These are phyloP conservation scores for Eutypella sp. DNA, from an alignment of 2,329 filamentous ascomycete genomes.

Conservation along the genomic window DNA sequence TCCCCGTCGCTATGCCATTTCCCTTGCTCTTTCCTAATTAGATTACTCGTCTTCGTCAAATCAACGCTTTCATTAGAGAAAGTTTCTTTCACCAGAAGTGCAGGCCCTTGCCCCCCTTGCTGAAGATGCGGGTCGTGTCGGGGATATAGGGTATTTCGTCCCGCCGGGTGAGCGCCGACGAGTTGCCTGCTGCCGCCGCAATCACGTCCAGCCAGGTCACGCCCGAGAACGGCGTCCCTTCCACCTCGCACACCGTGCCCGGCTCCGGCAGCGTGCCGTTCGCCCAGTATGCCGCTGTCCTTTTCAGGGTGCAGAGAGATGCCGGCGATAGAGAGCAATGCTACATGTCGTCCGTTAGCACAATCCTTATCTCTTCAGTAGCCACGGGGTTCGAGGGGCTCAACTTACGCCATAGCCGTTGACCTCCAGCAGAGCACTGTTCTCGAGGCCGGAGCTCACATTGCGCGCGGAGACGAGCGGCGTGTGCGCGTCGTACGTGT, in stretches of 20 bases:
- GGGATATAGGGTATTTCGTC: not conserved
- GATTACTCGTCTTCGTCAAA: too few relatives aligned
- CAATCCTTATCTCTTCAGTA: not conserved
- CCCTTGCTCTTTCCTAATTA: too few relatives aligned
- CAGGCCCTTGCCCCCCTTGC: not conserved
- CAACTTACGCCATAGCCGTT: conserved; percentile 17
- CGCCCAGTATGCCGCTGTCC: conserved; percentile 26
- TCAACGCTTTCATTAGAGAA: not conserved
- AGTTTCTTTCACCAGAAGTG: not conserved
- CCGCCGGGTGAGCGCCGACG: conserved; percentile 2
- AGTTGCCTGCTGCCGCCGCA: conserved; percentile 6
- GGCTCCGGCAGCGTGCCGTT: conserved; percentile 29
- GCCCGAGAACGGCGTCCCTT: conserved; percentile 7
- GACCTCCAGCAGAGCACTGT: conserved; percentile 23
- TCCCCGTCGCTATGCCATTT: too few relatives aligned
- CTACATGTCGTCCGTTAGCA: conserved; percentile 5
- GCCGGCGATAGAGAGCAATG: conserved; percentile 20
- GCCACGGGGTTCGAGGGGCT: not conserved
- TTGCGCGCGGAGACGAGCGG: conserved; percentile 24
- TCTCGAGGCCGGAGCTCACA: conserved; percentile 20
- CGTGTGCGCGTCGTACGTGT: conserved; percentile 26
- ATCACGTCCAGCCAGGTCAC: conserved; percentile 11
- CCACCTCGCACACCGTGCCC: conserved; percentile 26
- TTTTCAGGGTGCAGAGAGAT: conserved; percentile 26
- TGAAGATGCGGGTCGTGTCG: not conserved